phyloP scores from a whole-genome alignment of 169 alveolate species.

The Plasmodium reichenowi region DNA sequence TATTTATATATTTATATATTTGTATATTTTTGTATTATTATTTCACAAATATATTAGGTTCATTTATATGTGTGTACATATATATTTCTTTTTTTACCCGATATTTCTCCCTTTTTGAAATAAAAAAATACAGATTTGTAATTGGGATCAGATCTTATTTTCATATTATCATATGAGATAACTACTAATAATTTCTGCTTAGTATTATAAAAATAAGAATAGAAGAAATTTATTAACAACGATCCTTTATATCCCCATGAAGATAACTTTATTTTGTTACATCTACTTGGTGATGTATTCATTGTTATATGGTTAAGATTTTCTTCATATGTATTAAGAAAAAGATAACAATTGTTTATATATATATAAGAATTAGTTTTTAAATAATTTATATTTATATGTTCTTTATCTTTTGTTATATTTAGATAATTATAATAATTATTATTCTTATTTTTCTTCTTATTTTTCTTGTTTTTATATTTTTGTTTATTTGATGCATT shows the following conservation, averaged over 20 bases:
- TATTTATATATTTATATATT: background rate
- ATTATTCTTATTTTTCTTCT: constrained; percentile 16
- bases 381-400: constrained; percentile 41
- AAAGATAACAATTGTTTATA: constrained; percentile 14
- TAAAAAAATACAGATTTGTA: constrained; percentile 26
- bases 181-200: constrained; percentile 50
- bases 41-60: too few species aligned
- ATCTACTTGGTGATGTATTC: background rate
- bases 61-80: background rate
- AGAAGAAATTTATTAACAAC: constrained; percentile 38
- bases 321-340: background rate
- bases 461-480: background rate
- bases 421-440: constrained; percentile 31
- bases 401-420: constrained; percentile 36
- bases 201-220: constrained; percentile 60
- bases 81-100: constrained; percentile 8
- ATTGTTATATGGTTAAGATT: background rate
- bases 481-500: too few species aligned
- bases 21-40: too few species aligned
- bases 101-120: constrained; percentile 23
- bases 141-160: constrained; percentile 1
- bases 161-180: constrained; percentile 36
- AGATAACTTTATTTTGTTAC: constrained; percentile 11
- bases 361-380: constrained; percentile 39
- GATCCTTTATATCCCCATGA: constrained; percentile 55